Evolutionary conservation across 2,329 filamentous ascomycete genomes (phyloP).

Genomic region (Trichophyton benhamiae): DNA sequence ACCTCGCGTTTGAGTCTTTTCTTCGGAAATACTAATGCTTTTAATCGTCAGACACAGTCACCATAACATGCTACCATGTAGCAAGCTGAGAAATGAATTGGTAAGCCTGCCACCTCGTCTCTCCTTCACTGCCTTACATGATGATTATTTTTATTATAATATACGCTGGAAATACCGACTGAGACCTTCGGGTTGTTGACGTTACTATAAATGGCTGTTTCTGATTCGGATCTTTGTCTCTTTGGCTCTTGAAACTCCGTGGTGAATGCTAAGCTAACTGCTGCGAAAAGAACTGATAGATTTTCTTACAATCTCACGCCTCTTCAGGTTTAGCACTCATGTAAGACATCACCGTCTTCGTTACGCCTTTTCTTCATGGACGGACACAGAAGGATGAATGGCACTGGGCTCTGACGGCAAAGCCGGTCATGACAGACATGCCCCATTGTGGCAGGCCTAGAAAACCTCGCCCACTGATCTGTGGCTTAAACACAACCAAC

Average conservation of each 20-base stretch:
- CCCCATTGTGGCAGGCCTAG: slow-evolving; percentile 94
- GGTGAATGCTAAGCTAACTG: not conserved
- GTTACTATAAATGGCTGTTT: slow-evolving; percentile 59
- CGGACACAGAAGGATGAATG: slow-evolving; percentile 90
- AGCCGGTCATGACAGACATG: slow-evolving; percentile 65
- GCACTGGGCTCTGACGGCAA: slow-evolving; percentile 91
- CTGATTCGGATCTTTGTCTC: slow-evolving; percentile 5
- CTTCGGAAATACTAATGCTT: not conserved
- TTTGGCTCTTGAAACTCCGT: not conserved
- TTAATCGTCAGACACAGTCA: not conserved
- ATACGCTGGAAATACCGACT: slow-evolving; percentile 95
- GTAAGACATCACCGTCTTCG: slow-evolving; percentile 13
- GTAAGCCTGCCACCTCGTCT: not conserved
- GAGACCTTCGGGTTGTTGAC: slow-evolving; percentile 58
- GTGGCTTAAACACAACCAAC: not conserved
- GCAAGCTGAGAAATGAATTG: slow-evolving; percentile 3
- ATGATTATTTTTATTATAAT: slow-evolving; percentile 24
- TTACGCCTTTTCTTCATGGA: slow-evolving; percentile 43
- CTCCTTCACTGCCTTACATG: slow-evolving; percentile 8
- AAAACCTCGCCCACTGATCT: slow-evolving; percentile 98
- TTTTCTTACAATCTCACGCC: not conserved
- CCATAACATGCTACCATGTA: slow-evolving; percentile 4
- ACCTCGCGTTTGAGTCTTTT: not conserved
- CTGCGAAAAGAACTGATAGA: not conserved
- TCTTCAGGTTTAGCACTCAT: not conserved